A percentile compares a stretch with the other conserved stretches of the same genome.
Evolutionary conservation across 441 rosid genomes (phyloP).

Genomic region (Adansonia grandidieri): DNA sequence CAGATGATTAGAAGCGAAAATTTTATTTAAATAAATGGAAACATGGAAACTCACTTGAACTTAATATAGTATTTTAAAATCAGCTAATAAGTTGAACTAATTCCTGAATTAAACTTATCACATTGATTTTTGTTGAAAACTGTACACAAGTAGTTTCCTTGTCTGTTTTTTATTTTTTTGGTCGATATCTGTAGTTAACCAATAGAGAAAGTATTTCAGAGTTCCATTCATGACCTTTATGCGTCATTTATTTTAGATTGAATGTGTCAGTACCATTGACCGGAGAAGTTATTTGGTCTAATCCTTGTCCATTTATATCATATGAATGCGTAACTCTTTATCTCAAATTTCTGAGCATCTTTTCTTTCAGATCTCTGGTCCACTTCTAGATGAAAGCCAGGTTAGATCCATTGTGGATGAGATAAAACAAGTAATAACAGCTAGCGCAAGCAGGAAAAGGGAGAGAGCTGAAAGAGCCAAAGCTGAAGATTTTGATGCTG

Average conservation of each 20-base stretch:
- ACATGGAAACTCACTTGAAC: not conserved
- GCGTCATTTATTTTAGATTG: not conserved
- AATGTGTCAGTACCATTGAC: not conserved
- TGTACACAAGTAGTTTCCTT: not conserved
- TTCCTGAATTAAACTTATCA: not conserved
- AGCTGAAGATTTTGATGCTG: slow-evolving; percentile 99
- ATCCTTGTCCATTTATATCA: not conserved
- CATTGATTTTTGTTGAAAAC: slow-evolving; percentile 14
- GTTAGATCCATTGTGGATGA: slow-evolving; percentile 92
- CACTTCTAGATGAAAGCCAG: slow-evolving; percentile 80
- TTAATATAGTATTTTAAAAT: not conserved
- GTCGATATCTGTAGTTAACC: not conserved
- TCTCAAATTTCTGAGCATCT: slow-evolving; percentile 28
- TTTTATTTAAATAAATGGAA: slow-evolving; percentile 13
- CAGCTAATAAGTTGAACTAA: not conserved
- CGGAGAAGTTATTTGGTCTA: not conserved
- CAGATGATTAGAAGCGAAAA: not conserved
- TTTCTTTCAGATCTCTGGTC: slow-evolving; percentile 78
- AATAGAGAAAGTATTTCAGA: not conserved
- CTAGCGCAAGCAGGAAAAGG: slow-evolving; percentile 92
- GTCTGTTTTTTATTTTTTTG: not conserved
- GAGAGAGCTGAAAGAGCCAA: slow-evolving; percentile 92
- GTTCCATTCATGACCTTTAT: not conserved
- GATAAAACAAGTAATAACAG: slow-evolving; percentile 90
- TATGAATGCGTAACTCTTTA: slow-evolving; percentile 20